phyloP scores from a whole-genome alignment of 305 asterid species.

The Andrographis paniculata region DNA sequence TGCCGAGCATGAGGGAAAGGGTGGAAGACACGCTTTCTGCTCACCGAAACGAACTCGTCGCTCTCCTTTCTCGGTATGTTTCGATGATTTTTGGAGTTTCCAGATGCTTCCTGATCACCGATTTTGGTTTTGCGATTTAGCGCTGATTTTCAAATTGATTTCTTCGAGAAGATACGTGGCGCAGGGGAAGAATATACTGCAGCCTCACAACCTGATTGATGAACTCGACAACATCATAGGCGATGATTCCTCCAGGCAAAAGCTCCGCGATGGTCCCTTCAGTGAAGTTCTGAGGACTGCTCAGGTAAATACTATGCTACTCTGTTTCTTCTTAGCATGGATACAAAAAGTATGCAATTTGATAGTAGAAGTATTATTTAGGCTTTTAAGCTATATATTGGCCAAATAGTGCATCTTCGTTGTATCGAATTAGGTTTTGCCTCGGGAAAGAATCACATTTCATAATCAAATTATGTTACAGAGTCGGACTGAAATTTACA shows the following conservation, averaged over 20 bases:
- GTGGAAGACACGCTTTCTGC: slow-evolving; percentile 90
- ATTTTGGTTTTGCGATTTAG: too few relatives aligned
- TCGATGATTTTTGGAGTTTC: too few relatives aligned
- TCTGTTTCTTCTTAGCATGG: neutral
- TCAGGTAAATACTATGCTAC: slow-evolving; percentile 50
- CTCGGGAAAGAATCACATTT: too few relatives aligned
- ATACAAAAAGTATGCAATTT: too few relatives aligned
- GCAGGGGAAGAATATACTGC: slow-evolving; percentile 93
- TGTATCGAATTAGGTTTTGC: too few relatives aligned
- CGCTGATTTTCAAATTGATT: neutral
- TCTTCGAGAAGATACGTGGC: slow-evolving; percentile 63
- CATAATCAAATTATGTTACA: too few relatives aligned
- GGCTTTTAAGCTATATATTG: too few relatives aligned
- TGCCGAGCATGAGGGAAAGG: slow-evolving; percentile 78
- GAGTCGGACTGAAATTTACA: too few relatives aligned
- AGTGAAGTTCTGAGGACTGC: slow-evolving; percentile 71
- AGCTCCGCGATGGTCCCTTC: slow-evolving; percentile 78
- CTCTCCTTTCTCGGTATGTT: slow-evolving; percentile 75
- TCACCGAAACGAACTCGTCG: slow-evolving; percentile 81
- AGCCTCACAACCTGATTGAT: slow-evolving; percentile 79
- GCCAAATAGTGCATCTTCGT: too few relatives aligned
- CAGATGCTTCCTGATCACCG: too few relatives aligned
- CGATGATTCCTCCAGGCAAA: slow-evolving; percentile 32
- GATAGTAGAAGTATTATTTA: too few relatives aligned
- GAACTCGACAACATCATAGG: slow-evolving; percentile 61